Percentiles rank a stretch among this genome's conserved stretches.
Evolutionary conservation across 352 stramenopile species (phyloP).

Genomic region (Phytophthora cryptogea): DNA sequence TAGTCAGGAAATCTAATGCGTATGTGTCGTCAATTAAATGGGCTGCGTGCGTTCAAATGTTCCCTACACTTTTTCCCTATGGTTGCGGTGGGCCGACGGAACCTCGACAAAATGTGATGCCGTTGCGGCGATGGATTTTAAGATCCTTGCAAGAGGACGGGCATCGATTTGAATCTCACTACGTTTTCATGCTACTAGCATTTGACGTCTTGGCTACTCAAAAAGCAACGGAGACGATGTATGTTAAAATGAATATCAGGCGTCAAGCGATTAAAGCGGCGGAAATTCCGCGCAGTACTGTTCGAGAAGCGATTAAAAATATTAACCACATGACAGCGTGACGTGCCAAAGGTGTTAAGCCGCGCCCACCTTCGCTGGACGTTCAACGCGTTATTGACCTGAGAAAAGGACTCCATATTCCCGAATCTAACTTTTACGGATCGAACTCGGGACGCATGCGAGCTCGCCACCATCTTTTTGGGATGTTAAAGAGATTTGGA

Average conservation of each 20-base stretch:
- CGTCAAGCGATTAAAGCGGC: constrained; percentile 1
- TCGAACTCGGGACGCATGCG: constrained; percentile 20
- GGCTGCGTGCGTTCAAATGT: constrained; percentile 13
- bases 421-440: constrained; percentile 18
- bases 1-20: constrained; percentile 4
- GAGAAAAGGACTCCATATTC: constrained; percentile 11
- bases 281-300: not conserved
- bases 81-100: constrained; percentile 27
- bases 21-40: not conserved
- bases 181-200: constrained; percentile 23
- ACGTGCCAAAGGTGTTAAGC: not conserved
- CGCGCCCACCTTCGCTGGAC: not conserved
- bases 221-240: constrained; percentile 15
- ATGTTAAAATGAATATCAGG: constrained; percentile 19
- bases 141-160: constrained; percentile 15
- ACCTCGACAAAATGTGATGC: not conserved
- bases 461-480: constrained; percentile 29
- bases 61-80: constrained; percentile 19
- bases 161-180: constrained; percentile 15
- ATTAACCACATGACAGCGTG: not conserved
- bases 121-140: constrained; percentile 14
- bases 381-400: constrained; percentile 19
- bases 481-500: constrained; percentile 18
- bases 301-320: constrained; percentile 17
- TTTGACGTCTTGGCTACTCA: constrained; percentile 22